Percentiles rank a stretch among this genome's conserved stretches.
Evolutionary conservation across 2,329 filamentous ascomycete species (phyloP).

Genomic region (Nannizziopsis arthrosporioides): DNA sequence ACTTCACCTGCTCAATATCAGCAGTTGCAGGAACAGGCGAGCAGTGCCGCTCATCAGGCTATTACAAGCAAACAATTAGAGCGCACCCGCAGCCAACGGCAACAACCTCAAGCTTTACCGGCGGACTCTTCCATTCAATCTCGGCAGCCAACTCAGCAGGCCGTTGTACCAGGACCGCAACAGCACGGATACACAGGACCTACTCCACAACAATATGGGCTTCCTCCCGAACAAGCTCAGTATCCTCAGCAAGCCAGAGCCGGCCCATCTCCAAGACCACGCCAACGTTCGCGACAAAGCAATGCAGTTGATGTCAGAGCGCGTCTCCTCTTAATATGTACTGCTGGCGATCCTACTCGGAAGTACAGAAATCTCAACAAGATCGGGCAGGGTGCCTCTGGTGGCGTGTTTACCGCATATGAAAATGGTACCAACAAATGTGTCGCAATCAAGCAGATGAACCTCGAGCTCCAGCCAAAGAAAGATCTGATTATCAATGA

Average conservation of each 20-base stretch:
- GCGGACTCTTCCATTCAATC: conserved; percentile 14
- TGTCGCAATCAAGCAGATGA: conserved; percentile 99
- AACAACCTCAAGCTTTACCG: conserved; percentile 35
- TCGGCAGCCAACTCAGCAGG: conserved; percentile 32
- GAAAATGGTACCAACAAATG: conserved; percentile 72
- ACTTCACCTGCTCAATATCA: conserved; percentile 37
- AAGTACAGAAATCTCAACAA: conserved; percentile 82
- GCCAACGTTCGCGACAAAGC: conserved; percentile 68
- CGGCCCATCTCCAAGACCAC: conserved; percentile 45
- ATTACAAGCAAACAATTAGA: conserved; percentile 58
- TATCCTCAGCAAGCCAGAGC: conserved; percentile 25
- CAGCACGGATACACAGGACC: background rate
- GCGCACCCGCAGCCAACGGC: conserved; percentile 62
- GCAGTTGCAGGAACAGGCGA: conserved; percentile 73
- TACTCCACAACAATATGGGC: conserved; percentile 25
- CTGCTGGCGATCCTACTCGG: conserved; percentile 73
- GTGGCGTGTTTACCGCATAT: conserved; percentile 86
- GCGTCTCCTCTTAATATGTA: conserved; percentile 79
- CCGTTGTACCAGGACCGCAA: conserved; percentile 19
- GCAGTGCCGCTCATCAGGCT: conserved; percentile 66
- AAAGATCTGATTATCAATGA: conserved; percentile 99
- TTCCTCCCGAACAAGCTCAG: conserved; percentile 18
- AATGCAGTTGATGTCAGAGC: conserved; percentile 70
- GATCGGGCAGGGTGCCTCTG: conserved; percentile 94
- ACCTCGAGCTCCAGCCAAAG: conserved; percentile 94